Evolutionary conservation across 192 early-diverging fungal genomes (phyloP), one percentile per base, ranked within the genome.

Genomic region (Linnemannia exigua): DNA sequence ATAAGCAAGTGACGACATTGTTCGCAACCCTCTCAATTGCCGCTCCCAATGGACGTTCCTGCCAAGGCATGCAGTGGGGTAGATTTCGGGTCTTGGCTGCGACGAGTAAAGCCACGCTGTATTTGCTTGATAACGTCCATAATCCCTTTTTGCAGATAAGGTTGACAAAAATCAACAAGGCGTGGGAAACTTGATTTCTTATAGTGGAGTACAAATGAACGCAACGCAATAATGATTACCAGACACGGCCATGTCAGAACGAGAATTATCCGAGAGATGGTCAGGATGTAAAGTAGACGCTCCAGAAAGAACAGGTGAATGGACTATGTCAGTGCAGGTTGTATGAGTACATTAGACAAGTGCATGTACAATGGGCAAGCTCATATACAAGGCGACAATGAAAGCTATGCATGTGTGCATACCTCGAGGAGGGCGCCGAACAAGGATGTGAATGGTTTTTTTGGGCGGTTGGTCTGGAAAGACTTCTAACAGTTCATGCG

Each of bases 111-210:
- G 33, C 11, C 8, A 38, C 73, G 22, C 22, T 74, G 52, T n/a
- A 74, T 74, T 58, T 74, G 8, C 52, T 74, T 74, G 73, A 74
- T 58, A n/a, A 41, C 47, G 11, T 44, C 73, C 73, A 74, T 61
- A 37, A 74, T 74, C n/a, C 22, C 51, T 74, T 41, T 74, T 28
- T 20, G 36, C 31, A 1, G 33, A 73, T 16, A 51, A 51, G 16
- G 9, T 35, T 58, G n/a, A 33, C 71, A 6, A 52, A 72, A 22
- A 19, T 72, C 51, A 50, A 47, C 54, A 2, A 41, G n/a, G n/a
- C n/a, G n/a, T n/a, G n/a, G n/a, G n/a, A n/a, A n/a, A n/a, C n/a
- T n/a, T 31, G 46, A 25, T 31, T 28, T 44, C 0, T 48, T 47
- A 72, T 25, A 31, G 3, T 48, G 46, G 28, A 47, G 48, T 50